Evolutionary conservation across 164 flowering plant species (phyloP).

Genomic region (Stephania yunnanensis): DNA sequence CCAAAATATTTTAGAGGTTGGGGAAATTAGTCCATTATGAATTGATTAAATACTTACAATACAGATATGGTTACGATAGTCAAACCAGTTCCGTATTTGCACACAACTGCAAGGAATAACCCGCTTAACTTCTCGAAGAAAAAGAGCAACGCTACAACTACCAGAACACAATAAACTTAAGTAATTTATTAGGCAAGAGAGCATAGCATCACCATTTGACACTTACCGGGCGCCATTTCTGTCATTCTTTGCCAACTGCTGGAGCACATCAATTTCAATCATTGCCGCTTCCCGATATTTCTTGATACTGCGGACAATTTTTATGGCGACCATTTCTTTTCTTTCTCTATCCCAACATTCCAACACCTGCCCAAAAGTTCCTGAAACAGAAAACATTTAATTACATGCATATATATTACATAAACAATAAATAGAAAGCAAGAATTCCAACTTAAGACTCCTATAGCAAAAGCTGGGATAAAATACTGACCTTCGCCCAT

Average conservation of each 20-base stretch:
- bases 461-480: not conserved
- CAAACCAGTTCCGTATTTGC: constrained; percentile 99
- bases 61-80: constrained; percentile 99
- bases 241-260: constrained; percentile 76
- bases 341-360: constrained; percentile 95
- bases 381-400: constrained; percentile 26
- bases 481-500: constrained; percentile 74
- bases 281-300: constrained; percentile 95
- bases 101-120: constrained; percentile 99
- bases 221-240: constrained; percentile 83
- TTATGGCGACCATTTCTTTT: constrained; percentile 92
- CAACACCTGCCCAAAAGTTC: constrained; percentile 96
- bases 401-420: too few species aligned
- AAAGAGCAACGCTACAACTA: constrained; percentile 11
- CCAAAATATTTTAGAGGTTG: constrained; percentile 38
- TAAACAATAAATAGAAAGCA: not conserved
- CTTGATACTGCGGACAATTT: constrained; percentile 83
- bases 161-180: not conserved
- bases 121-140: constrained; percentile 45
- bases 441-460: not conserved
- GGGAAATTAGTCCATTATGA: constrained; percentile 69
- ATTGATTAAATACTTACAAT: constrained; percentile 88
- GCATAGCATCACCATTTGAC: not conserved
- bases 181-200: not conserved
- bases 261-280: constrained; percentile 94